phyloP scores from a whole-genome alignment of 176 grass and related monocot species.

The Saccharum officinarum region DNA sequence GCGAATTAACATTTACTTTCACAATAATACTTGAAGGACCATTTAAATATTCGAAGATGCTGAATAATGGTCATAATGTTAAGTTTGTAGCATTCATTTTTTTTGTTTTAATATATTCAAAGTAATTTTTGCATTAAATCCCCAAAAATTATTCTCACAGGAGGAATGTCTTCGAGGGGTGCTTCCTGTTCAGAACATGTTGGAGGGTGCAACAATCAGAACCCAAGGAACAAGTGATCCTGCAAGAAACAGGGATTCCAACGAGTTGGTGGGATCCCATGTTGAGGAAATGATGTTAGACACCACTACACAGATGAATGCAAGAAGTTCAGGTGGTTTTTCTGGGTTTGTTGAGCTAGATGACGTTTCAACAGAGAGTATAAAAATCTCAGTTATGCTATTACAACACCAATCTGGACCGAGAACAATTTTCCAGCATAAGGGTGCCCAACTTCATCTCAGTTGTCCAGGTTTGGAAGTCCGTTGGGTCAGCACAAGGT shows the following conservation, averaged over 20 bases:
- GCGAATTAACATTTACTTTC: not conserved
- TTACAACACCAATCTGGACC: slow-evolving; percentile 40
- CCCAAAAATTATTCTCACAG: slow-evolving; percentile 41
- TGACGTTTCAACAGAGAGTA: slow-evolving; percentile 57
- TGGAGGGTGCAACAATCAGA: slow-evolving; percentile 50
- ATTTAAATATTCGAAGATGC: not conserved
- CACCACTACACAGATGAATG: slow-evolving; percentile 29
- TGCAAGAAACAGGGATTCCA: slow-evolving; percentile 24
- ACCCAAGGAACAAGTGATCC: slow-evolving; percentile 20
- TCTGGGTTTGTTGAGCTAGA: slow-evolving; percentile 60
- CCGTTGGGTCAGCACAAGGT: slow-evolving; percentile 55
- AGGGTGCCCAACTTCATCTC: slow-evolving; percentile 55
- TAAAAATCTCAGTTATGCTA: slow-evolving; percentile 41
- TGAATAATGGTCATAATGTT: not conserved
- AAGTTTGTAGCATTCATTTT: slow-evolving; percentile 12
- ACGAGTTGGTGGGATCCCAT: slow-evolving; percentile 47
- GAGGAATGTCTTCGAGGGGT: slow-evolving; percentile 75
- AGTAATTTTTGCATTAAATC: slow-evolving; percentile 13
- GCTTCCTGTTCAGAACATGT: slow-evolving; percentile 44
- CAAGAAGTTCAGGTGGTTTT: slow-evolving; percentile 38
- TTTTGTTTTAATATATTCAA: not conserved
- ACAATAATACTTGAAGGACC: not conserved
- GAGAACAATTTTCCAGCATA: slow-evolving; percentile 48
- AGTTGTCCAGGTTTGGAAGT: slow-evolving; percentile 47
- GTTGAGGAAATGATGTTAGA: slow-evolving; percentile 64